Base-by-base conservation (phyloP, 1,139 yeast species). In the Arxiozyma telluris region DNA sequence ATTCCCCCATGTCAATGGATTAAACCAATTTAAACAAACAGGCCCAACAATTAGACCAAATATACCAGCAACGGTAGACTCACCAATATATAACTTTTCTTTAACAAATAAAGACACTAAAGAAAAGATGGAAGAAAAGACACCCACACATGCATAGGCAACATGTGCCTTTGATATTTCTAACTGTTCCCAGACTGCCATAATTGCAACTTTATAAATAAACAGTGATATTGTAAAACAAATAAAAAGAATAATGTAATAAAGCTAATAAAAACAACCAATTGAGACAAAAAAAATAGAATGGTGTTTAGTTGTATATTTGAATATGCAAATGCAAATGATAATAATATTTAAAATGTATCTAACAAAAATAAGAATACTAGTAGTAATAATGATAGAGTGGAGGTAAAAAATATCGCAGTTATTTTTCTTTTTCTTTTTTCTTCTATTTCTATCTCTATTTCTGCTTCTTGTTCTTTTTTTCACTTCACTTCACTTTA, bases 1-100 rank as follows among this genome's bases (percentile, higher is more conserved):
- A 65, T 91, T 87, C 1, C 98, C 98, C 98, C 98, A 93, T 22
- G 82, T 75, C 11, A 82, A 71, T 1, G 98, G 98, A 57, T 85
- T 71, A 64, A 93, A 88, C 96, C 98, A 90, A 59, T 83, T 73
- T 44, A 91, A 71, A 71, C 96, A 87, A 66, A 90, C 96, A 0
- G 98, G 98, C 0, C 98, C 98, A 9, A 91, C 83, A 25, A 93
- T 89, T 23, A 93, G 77, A 2, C 98, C 98, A 50, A 89, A 90
- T 7, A 93, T 75, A 5, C 96, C 83, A 1, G 98, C 97, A 43
- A 91, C 94, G 0, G 96, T 84, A 17, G 98, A 96, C 72, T 93
- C 98, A 64, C 98, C 98, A 27, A 93, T 87, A 69, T 87, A 93
- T 20, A 91, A 75, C 61, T 81, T 79, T 69, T 93, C 98, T 68